Evolutionary conservation across 2,329 filamentous ascomycete species (phyloP).

Genomic region (Xylariaceae sp.): DNA sequence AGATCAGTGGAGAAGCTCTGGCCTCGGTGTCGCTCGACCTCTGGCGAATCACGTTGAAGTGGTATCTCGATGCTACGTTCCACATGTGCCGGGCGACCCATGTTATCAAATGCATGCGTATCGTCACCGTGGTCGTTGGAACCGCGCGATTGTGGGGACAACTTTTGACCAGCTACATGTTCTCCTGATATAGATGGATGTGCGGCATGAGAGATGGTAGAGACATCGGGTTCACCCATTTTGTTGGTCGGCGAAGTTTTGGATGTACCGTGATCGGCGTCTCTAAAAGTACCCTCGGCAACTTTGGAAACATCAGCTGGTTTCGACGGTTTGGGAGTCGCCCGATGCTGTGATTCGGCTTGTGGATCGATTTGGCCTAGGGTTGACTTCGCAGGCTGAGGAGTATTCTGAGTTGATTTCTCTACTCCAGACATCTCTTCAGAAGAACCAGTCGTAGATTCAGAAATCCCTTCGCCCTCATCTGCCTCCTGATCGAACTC

Average conservation of each 20-base stretch:
- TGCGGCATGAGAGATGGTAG: conserved; percentile 20
- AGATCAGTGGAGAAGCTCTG: conserved; percentile 19
- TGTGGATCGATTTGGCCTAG: background rate
- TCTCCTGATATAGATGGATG: conserved; percentile 12
- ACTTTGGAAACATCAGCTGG: conserved; percentile 22
- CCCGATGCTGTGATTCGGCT: background rate
- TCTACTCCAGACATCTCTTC: background rate
- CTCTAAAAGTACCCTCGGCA: conserved; percentile 17
- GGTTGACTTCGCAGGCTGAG: background rate
- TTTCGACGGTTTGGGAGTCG: background rate
- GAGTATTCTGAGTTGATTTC: background rate
- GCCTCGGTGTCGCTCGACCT: conserved; percentile 11
- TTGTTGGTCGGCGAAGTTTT: conserved; percentile 12
- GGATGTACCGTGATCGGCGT: conserved; percentile 3
- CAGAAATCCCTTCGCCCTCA: background rate
- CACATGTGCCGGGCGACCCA: conserved; percentile 30
- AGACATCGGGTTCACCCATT: conserved; percentile 22
- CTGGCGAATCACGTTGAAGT: conserved; percentile 23
- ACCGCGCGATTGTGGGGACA: background rate
- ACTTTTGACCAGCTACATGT: background rate
- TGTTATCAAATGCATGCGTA: conserved; percentile 27
- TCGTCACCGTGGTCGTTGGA: background rate
- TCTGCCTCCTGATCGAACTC: conserved; percentile 13
- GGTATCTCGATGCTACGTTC: conserved; percentile 32
- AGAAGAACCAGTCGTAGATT: background rate